These are phyloP conservation scores for Sugiyamaella mastotermitis DNA, from an alignment of 805 yeast genomes.

Conservation along the genomic window DNA sequence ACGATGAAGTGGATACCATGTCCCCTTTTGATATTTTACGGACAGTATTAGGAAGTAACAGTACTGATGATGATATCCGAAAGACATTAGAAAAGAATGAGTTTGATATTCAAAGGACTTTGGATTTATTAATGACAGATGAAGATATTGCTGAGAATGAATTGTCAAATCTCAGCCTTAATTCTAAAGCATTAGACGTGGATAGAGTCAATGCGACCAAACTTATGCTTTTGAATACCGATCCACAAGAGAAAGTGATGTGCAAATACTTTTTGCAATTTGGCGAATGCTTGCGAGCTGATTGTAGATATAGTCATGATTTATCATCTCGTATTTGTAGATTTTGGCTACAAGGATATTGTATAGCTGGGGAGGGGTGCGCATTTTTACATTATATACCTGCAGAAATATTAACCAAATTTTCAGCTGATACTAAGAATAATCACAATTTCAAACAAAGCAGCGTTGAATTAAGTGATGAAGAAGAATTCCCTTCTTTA, in stretches of 20 bases:
- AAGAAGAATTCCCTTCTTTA: slow-evolving; percentile 23
- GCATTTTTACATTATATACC: slow-evolving; percentile 37
- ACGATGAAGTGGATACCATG: slow-evolving; percentile 5
- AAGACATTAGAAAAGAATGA: slow-evolving; percentile 34
- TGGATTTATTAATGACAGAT: slow-evolving; percentile 20
- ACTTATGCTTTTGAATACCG: background rate
- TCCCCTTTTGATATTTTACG: slow-evolving; percentile 36
- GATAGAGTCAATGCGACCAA: background rate
- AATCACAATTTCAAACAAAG: slow-evolving; percentile 1
- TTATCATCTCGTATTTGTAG: slow-evolving; percentile 37
- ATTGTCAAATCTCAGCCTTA: background rate
- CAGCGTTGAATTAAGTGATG: slow-evolving; percentile 14
- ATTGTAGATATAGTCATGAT: slow-evolving; percentile 44
- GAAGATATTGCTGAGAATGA: background rate
- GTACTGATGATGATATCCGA: slow-evolving; percentile 31
- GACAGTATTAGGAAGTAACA: slow-evolving; percentile 29
- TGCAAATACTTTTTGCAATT: slow-evolving; percentile 38
- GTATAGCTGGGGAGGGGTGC: slow-evolving; percentile 39
- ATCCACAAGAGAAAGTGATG: slow-evolving; percentile 25
- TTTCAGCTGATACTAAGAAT: slow-evolving; percentile 1
- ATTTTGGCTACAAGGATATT: slow-evolving; percentile 42
- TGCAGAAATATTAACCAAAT: slow-evolving; percentile 16
- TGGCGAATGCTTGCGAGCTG: slow-evolving; percentile 40
- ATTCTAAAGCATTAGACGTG: background rate
- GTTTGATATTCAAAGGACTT: slow-evolving; percentile 29